Evolutionary conservation across 805 yeast genomes (phyloP), one percentile per base, ranked within the genome.

Genomic region (Wickerhamiella slavikovae): DNA sequence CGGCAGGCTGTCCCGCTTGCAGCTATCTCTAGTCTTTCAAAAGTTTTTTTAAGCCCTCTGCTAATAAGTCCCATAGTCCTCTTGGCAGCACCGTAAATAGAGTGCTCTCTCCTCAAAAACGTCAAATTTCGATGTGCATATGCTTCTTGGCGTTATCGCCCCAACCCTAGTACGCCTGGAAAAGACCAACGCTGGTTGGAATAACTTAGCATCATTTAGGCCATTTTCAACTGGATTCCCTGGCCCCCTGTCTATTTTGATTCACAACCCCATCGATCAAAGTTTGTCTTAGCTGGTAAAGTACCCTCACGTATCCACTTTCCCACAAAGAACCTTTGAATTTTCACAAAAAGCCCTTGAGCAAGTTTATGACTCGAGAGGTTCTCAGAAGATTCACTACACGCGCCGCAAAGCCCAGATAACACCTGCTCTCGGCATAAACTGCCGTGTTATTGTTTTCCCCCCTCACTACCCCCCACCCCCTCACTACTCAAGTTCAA

Each of bases 391-490:
- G 34, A 32, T 33, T 29, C 28, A 34, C 39, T 23, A 36, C 41
- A 2, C 39, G 39, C 24, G 35, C 34, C 17, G 27, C 39, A 17
- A 38, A 38, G 28, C 41, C 41, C 24, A 31, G 41, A 34, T 38
- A 38, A 31, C 39, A 36, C 35, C 29, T n/a, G n/a, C 27, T 28
- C 34, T 33, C 30, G 17, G 12, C 22, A 11, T 6, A 28, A 27
- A 27, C 25, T 24, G 21, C 24, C 33, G 17, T 14, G 26, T 29
- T 33, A 25, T 34, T 32, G 31, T 34, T 31, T 30, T 30, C 31
- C 25, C 25, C 32, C 35, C 28, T 24, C 9, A 13, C 4, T 17
- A 20, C 9, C 4, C 10, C 27, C 17, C 10, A 15, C 21, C 27
- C 28, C 33, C 25, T 37, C n/a, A n/a, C 26, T 32, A 18, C 9